Evolutionary conservation across 2,329 filamentous ascomycete species (phyloP).

Genomic region (Calycina marina): DNA sequence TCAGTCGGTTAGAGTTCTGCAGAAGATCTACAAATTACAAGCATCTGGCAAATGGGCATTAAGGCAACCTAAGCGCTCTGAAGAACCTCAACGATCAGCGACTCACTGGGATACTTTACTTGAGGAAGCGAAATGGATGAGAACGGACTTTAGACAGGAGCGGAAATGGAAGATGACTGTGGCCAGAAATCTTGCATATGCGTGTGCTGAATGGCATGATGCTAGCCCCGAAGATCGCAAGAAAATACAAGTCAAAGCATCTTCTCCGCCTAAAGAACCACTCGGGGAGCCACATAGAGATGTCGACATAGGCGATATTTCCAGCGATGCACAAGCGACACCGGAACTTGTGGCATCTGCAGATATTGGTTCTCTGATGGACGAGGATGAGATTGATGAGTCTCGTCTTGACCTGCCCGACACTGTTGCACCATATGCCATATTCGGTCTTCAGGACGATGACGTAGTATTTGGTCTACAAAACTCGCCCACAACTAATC

Average conservation of each 20-base stretch:
- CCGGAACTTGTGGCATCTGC: slow-evolving; percentile 54
- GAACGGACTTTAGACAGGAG: slow-evolving; percentile 88
- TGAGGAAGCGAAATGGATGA: slow-evolving; percentile 94
- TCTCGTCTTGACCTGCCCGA: slow-evolving; percentile 20
- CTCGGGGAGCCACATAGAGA: no score
- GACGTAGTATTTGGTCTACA: slow-evolving; percentile 70
- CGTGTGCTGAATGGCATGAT: slow-evolving; percentile 70
- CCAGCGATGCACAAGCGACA: slow-evolving; percentile 31
- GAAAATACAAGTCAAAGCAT: slow-evolving; percentile 52
- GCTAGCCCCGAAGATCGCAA: slow-evolving; percentile 48
- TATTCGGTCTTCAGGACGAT: slow-evolving; percentile 71
- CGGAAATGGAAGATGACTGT: slow-evolving; percentile 81
- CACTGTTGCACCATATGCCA: slow-evolving; percentile 54
- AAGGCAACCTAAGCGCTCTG: slow-evolving; percentile 70
- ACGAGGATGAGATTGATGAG: slow-evolving; percentile 25
- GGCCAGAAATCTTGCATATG: slow-evolving; percentile 65
- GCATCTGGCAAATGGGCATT: slow-evolving; percentile 87
- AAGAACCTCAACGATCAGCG: slow-evolving; percentile 62
- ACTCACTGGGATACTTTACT: slow-evolving; percentile 79
- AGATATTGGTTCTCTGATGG: slow-evolving; percentile 41
- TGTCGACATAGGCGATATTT: slow-evolving; percentile 20
- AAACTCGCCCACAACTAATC: slow-evolving; percentile 59
- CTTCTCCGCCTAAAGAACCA: slow-evolving; percentile 26
- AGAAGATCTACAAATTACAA: slow-evolving; percentile 80
- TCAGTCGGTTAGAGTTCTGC: slow-evolving; percentile 74